Evolutionary conservation across 2,329 filamentous ascomycete genomes (phyloP), one percentile per base, ranked within the genome.

Genomic region (Fusarium foetens): DNA sequence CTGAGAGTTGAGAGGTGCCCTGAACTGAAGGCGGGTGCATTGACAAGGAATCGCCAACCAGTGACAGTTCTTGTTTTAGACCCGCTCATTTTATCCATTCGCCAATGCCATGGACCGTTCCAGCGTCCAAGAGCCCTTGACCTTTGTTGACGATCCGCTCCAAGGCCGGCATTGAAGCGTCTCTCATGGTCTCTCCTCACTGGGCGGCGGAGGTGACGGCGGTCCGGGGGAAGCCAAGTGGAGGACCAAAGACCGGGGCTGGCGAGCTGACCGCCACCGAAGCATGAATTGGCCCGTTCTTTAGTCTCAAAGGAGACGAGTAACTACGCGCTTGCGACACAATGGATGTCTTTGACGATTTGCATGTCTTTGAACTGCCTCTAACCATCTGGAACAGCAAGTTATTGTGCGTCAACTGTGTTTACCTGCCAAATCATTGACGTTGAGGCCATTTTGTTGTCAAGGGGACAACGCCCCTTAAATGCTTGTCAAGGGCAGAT

Each of bases 71-170:
- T 41, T 45, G 19, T 36, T 48, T 13, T 35, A 19, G 63, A 38
- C 43, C 70, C 70, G 68, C 67, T 74, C 68, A 73, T 74, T 71
- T 73, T 38, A 39, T 25, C 43, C 48, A 63, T 49, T 68, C 46
- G 42, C 57, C 63, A 68, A 63, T 68, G 55, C 39, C 27, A 48
- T 61, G 55, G 36, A 46, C 68, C 55, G 61, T 69, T 64, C 67
- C 66, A 68, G 64, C 58, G 36, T 45, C 66, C 61, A 70, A 66
- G 52, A 70, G 38, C 57, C 54, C 25, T 49, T 49, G 54, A 35
- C 19, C 41, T 49, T 49, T 42, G 63, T 60, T 49, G 70, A 49
- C 63, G 67, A 72, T 73, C 70, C 62, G 58, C 70, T 73, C 65
- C 57, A 72, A 39, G 60, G 41, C 66, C 63, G 62, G 62, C 45